Conservation (phyloP, 306 rosid genomes). For the Geum urbanum region DNA sequence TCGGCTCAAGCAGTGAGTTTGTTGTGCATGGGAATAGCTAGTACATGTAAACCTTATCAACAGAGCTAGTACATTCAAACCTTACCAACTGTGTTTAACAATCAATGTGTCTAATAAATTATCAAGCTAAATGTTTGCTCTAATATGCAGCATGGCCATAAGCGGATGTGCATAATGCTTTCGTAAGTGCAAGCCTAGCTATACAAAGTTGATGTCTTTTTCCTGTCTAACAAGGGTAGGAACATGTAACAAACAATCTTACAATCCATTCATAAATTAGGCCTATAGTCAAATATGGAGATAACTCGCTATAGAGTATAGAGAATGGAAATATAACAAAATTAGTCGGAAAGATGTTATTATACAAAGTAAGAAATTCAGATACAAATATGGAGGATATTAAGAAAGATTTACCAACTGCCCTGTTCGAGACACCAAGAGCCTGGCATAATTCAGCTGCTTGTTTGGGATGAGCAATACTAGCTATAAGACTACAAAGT, state of each 20-base stretch:
- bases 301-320: background rate
- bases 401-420: constrained; percentile 29
- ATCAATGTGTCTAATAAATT: background rate
- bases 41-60: background rate
- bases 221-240: background rate
- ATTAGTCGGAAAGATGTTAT: background rate
- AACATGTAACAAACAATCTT: background rate
- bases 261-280: background rate
- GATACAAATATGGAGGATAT: constrained; percentile 5
- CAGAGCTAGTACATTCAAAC: too few relatives aligned
- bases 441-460: constrained; percentile 23
- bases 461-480: constrained; percentile 29
- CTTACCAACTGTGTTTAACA: background rate
- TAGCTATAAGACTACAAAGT: constrained; percentile 21
- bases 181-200: background rate
- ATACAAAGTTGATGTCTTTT: background rate
- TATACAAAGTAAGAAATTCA: background rate
- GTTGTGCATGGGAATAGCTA: background rate
- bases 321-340: background rate
- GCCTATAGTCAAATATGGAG: background rate
- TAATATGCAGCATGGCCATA: background rate
- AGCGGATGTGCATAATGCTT: background rate
- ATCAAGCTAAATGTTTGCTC: background rate
- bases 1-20: background rate
- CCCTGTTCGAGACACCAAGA: constrained; percentile 22